Conservation (phyloP, 179 eudicot genomes). For the Silene coronaria region DNA sequence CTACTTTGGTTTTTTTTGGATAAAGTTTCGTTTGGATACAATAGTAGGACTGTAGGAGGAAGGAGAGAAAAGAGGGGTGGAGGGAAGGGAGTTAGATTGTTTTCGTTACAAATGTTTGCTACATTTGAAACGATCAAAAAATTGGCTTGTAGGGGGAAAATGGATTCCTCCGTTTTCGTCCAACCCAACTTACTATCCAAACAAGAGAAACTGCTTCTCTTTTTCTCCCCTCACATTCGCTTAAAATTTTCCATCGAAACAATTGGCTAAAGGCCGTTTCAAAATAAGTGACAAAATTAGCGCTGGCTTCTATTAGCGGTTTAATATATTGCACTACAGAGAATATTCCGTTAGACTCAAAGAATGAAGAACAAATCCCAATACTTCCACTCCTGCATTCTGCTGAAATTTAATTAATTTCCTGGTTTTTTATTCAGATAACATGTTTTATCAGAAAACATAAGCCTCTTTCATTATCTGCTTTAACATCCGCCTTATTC, state of each 20-base stretch:
- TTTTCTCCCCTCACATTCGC: too few species aligned
- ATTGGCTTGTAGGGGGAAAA: too few species aligned
- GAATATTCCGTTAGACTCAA: neutral
- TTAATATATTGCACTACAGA: neutral
- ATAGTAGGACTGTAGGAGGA: neutral
- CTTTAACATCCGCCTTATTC: too few species aligned
- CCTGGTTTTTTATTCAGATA: neutral
- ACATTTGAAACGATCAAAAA: too few species aligned
- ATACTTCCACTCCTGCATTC: neutral
- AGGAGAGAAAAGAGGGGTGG: neutral
- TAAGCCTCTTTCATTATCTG: neutral
- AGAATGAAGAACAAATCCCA: neutral
- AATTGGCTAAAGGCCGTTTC: too few species aligned
- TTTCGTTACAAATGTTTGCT: too few species aligned
- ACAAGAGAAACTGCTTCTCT: too few species aligned
- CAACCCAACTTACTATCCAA: too few species aligned
- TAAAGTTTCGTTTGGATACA: neutral
- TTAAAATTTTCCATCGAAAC: too few species aligned
- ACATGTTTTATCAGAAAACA: neutral
- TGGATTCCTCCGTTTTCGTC: too few species aligned
- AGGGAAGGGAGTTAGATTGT: neutral
- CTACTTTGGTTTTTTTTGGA: neutral
- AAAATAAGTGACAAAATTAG: too few species aligned
- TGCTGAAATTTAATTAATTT: neutral
- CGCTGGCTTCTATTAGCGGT: neutral